Evolutionary conservation across 129 eudicot species (phyloP), one percentile per base, ranked within the genome.

Genomic region (Glebionis coronaria): DNA sequence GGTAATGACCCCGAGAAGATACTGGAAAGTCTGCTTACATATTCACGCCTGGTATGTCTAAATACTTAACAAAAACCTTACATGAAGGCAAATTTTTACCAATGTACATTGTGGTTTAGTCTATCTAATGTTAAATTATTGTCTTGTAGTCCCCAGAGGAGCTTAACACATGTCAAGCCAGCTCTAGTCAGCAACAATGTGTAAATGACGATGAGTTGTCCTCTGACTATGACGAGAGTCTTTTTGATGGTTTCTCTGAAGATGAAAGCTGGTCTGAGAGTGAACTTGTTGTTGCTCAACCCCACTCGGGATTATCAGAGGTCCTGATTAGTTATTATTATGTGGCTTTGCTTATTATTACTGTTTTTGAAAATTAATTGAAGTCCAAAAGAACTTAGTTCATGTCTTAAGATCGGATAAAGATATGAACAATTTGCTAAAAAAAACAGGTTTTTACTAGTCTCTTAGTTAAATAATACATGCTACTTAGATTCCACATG

Each of bases 221-320:
- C 63, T 91, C 97, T 13, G 98, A 77, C 55, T 88, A 78, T 69
- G 81, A 92, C 57, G 96, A 92, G 64, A 77, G 31, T 29, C 14
- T 83, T 73, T 80, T 73, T 25, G 78, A 82, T 64, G 98, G 79
- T 65, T 63, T 82, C 29, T 92, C 98, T 4, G 95, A 88, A 12
- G 60, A 80, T 40, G 91, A 83, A 61, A 78, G 88, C 71, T 78
- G 80, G 84, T 74, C 75, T 55, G 86, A 71, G 49, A 51, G 70
- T 72, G 90, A 91, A 73, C 56, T 68, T 31, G 69, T 63, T 63
- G 87, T 74, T 56, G 0, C 16, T 53, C 59, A 53, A 53, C 59
- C 23, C 23, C 59, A 54, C 59, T 54, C 29, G 16, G 8, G 20
- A 54, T 18, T 3, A 2, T 54, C 4, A 19, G 29, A 54, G 59